Evolutionary conservation across 306 rosid species (phyloP).

Genomic region (Mimosa pudica): DNA sequence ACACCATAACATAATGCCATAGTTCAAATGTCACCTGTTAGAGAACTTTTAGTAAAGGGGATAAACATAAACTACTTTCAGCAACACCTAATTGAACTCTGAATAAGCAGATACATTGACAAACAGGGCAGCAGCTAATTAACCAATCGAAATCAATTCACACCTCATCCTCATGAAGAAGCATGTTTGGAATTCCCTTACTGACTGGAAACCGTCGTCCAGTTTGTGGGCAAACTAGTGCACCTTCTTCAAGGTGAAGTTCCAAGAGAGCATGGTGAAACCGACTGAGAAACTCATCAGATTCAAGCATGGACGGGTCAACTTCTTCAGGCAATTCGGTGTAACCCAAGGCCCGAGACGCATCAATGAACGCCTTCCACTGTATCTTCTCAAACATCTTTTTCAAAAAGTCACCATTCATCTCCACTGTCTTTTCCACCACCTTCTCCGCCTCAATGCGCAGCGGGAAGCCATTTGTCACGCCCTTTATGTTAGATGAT

Average conservation of each 20-base stretch:
- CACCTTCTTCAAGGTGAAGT: constrained; percentile 92
- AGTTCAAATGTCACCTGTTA: neutral
- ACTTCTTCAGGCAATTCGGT: constrained; percentile 78
- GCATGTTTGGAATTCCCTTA: constrained; percentile 93
- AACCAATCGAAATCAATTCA: constrained; percentile 37
- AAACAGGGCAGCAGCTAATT: neutral
- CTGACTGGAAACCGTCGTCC: constrained; percentile 72
- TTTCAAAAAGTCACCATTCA: constrained; percentile 63
- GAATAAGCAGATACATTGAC: neutral
- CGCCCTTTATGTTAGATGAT: constrained; percentile 85
- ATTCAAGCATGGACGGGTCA: constrained; percentile 64
- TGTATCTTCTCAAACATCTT: constrained; percentile 81
- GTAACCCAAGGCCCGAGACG: constrained; percentile 68
- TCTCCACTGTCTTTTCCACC: constrained; percentile 68
- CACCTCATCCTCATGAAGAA: constrained; percentile 93
- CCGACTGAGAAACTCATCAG: constrained; percentile 68
- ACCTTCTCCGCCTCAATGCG: constrained; percentile 73
- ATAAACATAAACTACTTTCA: neutral
- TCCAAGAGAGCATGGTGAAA: constrained; percentile 92
- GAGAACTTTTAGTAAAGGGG: neutral
- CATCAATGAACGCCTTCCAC: constrained; percentile 71
- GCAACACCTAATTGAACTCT: neutral
- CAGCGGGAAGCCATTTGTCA: constrained; percentile 77
- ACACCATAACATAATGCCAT: neutral
- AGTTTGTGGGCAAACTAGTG: constrained; percentile 82